Base-by-base conservation (phyloP, 169 alveolate genomes). In the Fabrea salina region DNA sequence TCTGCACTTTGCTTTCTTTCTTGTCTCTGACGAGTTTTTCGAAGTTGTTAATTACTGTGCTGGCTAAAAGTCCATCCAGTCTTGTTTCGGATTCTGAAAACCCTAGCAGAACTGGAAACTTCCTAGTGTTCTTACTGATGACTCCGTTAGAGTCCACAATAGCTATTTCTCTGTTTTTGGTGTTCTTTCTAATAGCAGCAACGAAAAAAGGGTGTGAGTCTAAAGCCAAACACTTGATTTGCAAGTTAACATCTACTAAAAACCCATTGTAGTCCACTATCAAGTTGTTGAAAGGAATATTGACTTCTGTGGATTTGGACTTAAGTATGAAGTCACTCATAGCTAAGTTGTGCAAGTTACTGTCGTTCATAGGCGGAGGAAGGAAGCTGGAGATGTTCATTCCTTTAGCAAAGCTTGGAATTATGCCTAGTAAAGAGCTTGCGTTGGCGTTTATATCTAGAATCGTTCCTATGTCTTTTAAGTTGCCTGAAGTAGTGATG, bases 361-460 rank as follows among this genome's bases (percentile, higher is more conserved):
- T 43, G 13, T 44, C 27, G 68, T 70, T 70, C 27, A 43, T 27
- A 25, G 79, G 79, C 2, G 67, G 59, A 0, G 79, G 79, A 4
- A 70, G n/a, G 44, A 43, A 70, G 32, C 5, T 44, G 16, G 41
- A 16, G 22, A 70, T 50, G 19, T 49, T 70, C 32, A 19, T 22
- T 6, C 49, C 33, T 19, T 47, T 49, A n/a, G 59, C 79, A 33
- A n/a, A 47, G n/a, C 37, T 70, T 37, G 22, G 16, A 43, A 25
- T 22, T 16, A 70, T 50, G 19, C 64, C 47, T 5, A 70, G 35
- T 13, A 70, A 27, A 22, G 41, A 22, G 16, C 66, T n/a, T 2
- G 79, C 79, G 19, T 25, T 40, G 5, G 3, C n/a, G 47, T 70
- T 70, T 11, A 70, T 70, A 32, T 37, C 32, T 25, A 7, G 41